Evolutionary conservation across 2,329 filamentous ascomycete genomes (phyloP), one percentile per base, ranked within the genome.

Genomic region (Alternaria sp.): DNA sequence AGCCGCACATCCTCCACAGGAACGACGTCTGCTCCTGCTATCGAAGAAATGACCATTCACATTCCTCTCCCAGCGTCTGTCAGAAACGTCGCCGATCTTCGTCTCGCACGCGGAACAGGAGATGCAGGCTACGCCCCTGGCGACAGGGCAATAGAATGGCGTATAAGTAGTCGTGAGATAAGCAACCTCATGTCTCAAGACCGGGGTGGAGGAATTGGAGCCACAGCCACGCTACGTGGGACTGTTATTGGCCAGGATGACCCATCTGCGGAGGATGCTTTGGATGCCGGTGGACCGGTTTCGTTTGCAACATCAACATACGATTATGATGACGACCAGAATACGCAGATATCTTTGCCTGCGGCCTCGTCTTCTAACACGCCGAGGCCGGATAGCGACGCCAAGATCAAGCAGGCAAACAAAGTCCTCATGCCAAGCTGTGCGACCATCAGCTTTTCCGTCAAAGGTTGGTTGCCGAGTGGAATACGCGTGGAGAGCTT

Each of bases 111-210:
- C 66, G 94, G 89, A 66, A 93, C 63, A 12, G 94, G 94, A 36
- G 94, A 98, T 68, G 93, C 93, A 3, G 89, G 86, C 58, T 97
- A 93, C 80, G 91, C 87, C 55, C 88, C 91, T 0, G 89, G 88
- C 2, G 92, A 92, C 52, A 85, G 86, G 48, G 78, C 86, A 2
- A 83, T 97, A 9, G 92, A 97, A 78, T 98, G 94, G 94, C 87
- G 89, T 59, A 88, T 98, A 41, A 87, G 89, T 1, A 86, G 87
- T 25, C 94, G 93, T 79, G 93, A 97, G 58, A 85, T 93, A 3
- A 85, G 87, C 1, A 48, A 48, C 0, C 71, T 82, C 52, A 75
- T 79, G 65, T 63, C 77, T 3, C 70, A 73, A 20, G 72, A 77
- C 49, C 74, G 76, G 12, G 77, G 77, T 16, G 78, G 75, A 0